Conservation (phyloP, 495 filamentous ascomycete species). For the Corynascus novoguineensis region DNA sequence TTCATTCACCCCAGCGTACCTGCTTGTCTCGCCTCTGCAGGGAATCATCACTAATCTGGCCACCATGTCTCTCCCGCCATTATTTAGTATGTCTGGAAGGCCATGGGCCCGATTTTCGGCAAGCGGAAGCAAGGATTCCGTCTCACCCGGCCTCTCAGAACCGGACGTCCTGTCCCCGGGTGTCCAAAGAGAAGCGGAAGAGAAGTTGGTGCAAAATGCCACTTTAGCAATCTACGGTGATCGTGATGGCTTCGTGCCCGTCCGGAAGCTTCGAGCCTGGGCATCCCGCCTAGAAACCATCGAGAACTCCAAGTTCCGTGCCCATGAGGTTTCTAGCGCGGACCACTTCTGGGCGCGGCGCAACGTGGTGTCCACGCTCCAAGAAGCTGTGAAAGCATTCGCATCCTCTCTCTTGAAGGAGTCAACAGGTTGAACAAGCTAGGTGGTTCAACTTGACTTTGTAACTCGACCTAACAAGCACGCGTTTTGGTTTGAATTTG, state of each 20-base stretch:
- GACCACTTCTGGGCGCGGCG: constrained; percentile 81
- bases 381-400: constrained; percentile 29
- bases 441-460: no score
- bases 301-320: constrained; percentile 41
- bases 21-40: constrained; percentile 76
- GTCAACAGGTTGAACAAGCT: background rate
- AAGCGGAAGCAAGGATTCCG: background rate
- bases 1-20: constrained; percentile 51
- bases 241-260: constrained; percentile 68
- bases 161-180: background rate
- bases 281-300: constrained; percentile 47
- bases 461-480: no score
- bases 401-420: constrained; percentile 10
- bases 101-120: constrained; percentile 13
- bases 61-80: constrained; percentile 45
- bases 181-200: constrained; percentile 31
- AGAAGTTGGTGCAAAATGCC: constrained; percentile 51
- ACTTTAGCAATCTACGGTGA: constrained; percentile 76
- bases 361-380: constrained; percentile 51
- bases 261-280: constrained; percentile 66
- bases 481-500: no score
- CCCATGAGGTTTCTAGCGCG: constrained; percentile 58
- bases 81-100: constrained; percentile 17
- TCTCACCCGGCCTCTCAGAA: background rate
- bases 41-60: constrained; percentile 55